A percentile compares a stretch with the other conserved stretches of the same genome.
Conservation (phyloP, 2,329 filamentous ascomycete genomes). For the Fusarium liriodendri region DNA sequence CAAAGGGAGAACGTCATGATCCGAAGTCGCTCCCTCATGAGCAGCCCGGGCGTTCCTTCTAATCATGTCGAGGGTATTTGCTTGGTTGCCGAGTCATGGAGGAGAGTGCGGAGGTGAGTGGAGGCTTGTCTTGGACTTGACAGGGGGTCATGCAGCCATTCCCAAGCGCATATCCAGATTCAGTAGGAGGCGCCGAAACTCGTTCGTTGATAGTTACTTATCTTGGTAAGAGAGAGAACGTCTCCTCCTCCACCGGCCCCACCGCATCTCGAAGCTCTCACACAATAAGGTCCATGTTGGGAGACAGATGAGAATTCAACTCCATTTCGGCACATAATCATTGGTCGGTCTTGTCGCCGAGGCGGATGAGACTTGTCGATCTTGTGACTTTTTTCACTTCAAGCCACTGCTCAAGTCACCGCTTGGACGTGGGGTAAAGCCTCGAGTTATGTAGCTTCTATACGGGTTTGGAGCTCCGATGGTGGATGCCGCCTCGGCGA, state of each 20-base stretch:
- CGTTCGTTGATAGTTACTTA: constrained; percentile 14
- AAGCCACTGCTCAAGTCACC: neutral
- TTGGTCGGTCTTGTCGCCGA: neutral
- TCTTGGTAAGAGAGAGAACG: neutral
- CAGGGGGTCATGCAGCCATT: neutral
- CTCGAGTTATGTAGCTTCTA: neutral
- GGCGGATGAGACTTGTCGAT: constrained; percentile 1
- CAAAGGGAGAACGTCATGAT: neutral
- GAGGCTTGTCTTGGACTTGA: neutral
- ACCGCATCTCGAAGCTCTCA: neutral
- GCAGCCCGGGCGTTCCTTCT: neutral
- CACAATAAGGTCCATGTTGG: neutral
- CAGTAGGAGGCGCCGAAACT: constrained; percentile 27
- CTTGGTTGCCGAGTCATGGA: neutral
- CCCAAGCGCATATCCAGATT: constrained; percentile 1
- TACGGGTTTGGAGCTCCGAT: constrained; percentile 16
- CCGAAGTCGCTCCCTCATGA: neutral
- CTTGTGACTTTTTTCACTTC: constrained; percentile 11
- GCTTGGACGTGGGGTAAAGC: neutral
- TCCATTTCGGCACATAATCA: neutral
- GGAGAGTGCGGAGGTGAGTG: constrained; percentile 13
- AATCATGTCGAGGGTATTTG: constrained; percentile 14
- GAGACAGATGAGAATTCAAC: neutral
- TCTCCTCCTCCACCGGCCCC: constrained; percentile 10
- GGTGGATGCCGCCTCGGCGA: neutral